These are phyloP conservation scores for Fusarium papillatum DNA, from an alignment of 2,329 filamentous ascomycete genomes.

Conservation along the genomic window DNA sequence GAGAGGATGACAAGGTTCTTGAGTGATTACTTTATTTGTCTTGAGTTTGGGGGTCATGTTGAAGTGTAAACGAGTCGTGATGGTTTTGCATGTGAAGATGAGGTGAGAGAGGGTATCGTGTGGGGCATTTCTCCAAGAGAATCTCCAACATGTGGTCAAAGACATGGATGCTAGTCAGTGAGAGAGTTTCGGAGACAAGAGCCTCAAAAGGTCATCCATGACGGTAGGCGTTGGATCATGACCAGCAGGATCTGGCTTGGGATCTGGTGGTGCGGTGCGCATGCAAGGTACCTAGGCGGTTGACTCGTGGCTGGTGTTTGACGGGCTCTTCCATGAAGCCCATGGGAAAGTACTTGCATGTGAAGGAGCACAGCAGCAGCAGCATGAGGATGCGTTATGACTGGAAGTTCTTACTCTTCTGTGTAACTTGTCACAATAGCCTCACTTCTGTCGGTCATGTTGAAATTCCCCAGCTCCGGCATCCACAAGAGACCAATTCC, in stretches of 20 bases:
- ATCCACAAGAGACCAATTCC: slow-evolving; percentile 22
- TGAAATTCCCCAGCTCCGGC: neutral
- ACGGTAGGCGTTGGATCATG: slow-evolving; percentile 1
- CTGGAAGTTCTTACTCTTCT: neutral
- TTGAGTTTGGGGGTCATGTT: neutral
- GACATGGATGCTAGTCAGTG: neutral
- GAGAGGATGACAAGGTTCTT: slow-evolving; percentile 14
- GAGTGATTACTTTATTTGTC: slow-evolving; percentile 5
- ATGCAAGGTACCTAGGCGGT: slow-evolving; percentile 15
- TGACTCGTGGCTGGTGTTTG: neutral
- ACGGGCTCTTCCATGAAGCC: neutral
- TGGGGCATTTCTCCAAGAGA: slow-evolving; percentile 32
- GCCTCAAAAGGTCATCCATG: slow-evolving; percentile 11
- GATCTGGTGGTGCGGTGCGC: slow-evolving; percentile 16
- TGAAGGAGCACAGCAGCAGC: neutral
- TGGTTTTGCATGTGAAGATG: slow-evolving; percentile 41
- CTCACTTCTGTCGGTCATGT: neutral
- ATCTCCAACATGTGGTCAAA: slow-evolving; percentile 12
- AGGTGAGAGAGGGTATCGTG: slow-evolving; percentile 12
- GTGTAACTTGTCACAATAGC: neutral
- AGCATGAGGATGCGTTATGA: neutral
- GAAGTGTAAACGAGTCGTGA: slow-evolving; percentile 1
- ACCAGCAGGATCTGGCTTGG: slow-evolving; percentile 11
- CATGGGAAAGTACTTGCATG: neutral
- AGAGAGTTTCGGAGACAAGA: slow-evolving; percentile 14